Evolutionary conservation across 140 eudicot species (phyloP).

Genomic region (Erigeron philadelphicus): DNA sequence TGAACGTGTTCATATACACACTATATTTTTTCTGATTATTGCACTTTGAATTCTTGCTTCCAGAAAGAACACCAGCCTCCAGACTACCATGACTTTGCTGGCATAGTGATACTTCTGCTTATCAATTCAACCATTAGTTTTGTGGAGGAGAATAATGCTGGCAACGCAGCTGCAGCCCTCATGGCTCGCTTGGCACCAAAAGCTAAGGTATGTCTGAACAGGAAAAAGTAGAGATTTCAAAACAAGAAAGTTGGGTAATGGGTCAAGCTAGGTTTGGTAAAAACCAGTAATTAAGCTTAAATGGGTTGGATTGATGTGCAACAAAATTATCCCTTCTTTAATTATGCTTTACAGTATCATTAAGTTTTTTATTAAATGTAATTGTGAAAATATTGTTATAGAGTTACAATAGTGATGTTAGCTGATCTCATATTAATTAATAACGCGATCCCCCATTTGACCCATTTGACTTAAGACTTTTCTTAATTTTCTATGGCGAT

Average conservation of each 20-base stretch:
- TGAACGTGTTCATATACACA: conserved; percentile 4
- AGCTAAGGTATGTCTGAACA: conserved; percentile 45
- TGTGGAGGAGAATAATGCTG: conserved; percentile 72
- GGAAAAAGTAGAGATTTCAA: background rate
- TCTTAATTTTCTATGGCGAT: background rate
- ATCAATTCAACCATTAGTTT: conserved; percentile 72
- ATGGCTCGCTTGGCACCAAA: conserved; percentile 83
- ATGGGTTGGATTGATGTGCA: background rate
- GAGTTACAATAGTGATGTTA: too few species aligned
- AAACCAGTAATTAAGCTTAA: background rate
- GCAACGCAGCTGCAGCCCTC: conserved; percentile 81
- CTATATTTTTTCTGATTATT: conserved; percentile 7
- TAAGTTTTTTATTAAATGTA: too few species aligned
- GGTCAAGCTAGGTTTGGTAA: background rate
- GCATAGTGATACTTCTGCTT: conserved; percentile 49
- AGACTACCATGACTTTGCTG: conserved; percentile 67
- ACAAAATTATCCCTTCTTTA: background rate
- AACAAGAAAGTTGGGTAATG: background rate
- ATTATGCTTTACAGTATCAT: too few species aligned
- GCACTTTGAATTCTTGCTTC: conserved; percentile 21
- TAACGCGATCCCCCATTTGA: background rate
- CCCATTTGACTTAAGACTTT: background rate
- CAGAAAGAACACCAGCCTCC: conserved; percentile 36
- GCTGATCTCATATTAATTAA: background rate
- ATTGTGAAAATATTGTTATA: too few species aligned